phyloP scores from a whole-genome alignment of 768 basidiomycete genomes.

The Boletus pseudo-olivaceus region DNA sequence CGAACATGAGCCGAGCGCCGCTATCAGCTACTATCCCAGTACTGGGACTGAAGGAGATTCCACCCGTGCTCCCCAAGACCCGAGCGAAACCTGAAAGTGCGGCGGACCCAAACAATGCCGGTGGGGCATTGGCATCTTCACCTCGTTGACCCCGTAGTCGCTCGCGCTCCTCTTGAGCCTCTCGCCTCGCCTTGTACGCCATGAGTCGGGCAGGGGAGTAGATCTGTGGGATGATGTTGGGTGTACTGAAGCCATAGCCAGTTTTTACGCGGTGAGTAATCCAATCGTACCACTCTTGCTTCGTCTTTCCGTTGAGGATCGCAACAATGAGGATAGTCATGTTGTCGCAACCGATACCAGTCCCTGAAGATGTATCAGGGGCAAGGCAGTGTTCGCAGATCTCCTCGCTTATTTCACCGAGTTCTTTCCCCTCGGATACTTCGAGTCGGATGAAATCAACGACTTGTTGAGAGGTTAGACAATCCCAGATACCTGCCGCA shows the following conservation, averaged over 20 bases:
- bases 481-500: constrained; percentile 92
- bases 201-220: constrained; percentile 63
- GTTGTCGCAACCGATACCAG: constrained; percentile 97
- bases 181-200: constrained; percentile 59
- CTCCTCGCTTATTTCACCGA: constrained; percentile 82
- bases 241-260: constrained; percentile 75
- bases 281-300: constrained; percentile 92
- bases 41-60: constrained; percentile 63
- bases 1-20: constrained; percentile 56
- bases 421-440: constrained; percentile 72
- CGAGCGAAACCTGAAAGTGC: constrained; percentile 50
- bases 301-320: constrained; percentile 79
- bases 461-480: constrained; percentile 87
- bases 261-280: constrained; percentile 75
- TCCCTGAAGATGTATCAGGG: constrained; percentile 85
- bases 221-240: constrained; percentile 69
- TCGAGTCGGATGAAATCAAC: constrained; percentile 84
- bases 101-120: constrained; percentile 33
- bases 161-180: constrained; percentile 52
- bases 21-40: constrained; percentile 47
- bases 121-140: constrained; percentile 26
- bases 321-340: constrained; percentile 96
- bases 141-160: constrained; percentile 36
- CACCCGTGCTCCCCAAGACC: constrained; percentile 53
- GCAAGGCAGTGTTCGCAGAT: constrained; percentile 93